phyloP scores from a whole-genome alignment of 306 rosid species.

The Gastrolobium villosum region DNA sequence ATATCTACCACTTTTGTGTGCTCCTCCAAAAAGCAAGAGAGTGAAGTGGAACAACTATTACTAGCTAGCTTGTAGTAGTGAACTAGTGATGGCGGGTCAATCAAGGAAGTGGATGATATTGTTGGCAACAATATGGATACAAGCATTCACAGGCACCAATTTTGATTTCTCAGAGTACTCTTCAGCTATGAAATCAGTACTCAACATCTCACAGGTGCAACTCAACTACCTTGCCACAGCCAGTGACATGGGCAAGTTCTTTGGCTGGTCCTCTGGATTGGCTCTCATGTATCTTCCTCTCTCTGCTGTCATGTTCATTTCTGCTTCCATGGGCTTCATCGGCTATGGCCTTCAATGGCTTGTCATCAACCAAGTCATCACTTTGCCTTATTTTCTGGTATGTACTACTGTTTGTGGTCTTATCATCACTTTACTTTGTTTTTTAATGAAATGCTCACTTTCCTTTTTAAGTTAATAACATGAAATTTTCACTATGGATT shows the following conservation, averaged over 20 bases:
- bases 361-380: slow-evolving; percentile 59
- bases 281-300: slow-evolving; percentile 76
- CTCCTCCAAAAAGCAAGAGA: too few relatives aligned
- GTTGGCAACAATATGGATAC: slow-evolving; percentile 91
- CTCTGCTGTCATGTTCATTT: slow-evolving; percentile 70
- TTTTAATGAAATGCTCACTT: not conserved
- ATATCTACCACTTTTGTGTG: too few relatives aligned
- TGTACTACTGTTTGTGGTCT: not conserved
- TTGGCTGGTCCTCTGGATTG: slow-evolving; percentile 94
- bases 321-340: slow-evolving; percentile 75
- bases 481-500: too few relatives aligned
- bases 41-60: too few relatives aligned
- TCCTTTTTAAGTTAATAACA: too few relatives aligned
- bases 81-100: slow-evolving; percentile 66
- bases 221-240: slow-evolving; percentile 90
- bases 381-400: slow-evolving; percentile 87
- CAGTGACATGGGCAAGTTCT: slow-evolving; percentile 80
- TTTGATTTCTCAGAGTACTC: slow-evolving; percentile 93
- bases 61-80: too few relatives aligned
- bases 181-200: slow-evolving; percentile 68
- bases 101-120: slow-evolving; percentile 91
- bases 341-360: slow-evolving; percentile 96
- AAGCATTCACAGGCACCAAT: slow-evolving; percentile 94
- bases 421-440: not conserved
- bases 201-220: slow-evolving; percentile 84